Percentiles rank a stretch among this genome's conserved stretches.
Evolutionary conservation across 305 asterid genomes (phyloP).

Genomic region (Stenogyne calaminthoides): DNA sequence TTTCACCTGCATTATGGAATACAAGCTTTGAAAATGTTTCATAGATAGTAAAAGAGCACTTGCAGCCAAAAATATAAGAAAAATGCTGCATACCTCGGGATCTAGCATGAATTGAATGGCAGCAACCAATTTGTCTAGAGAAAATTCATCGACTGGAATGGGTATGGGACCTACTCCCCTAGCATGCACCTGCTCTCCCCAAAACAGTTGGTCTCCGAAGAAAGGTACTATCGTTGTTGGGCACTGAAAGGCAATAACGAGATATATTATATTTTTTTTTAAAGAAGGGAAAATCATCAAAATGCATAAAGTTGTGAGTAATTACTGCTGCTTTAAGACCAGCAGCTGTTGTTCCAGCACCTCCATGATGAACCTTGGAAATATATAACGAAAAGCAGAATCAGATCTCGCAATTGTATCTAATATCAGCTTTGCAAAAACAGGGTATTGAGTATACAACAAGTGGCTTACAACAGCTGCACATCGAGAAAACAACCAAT

Average conservation of each 20-base stretch:
- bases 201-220: slow-evolving; percentile 95
- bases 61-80: neutral
- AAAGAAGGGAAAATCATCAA: neutral
- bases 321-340: slow-evolving; percentile 92
- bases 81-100: slow-evolving; percentile 46
- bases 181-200: slow-evolving; percentile 93
- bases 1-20: slow-evolving; percentile 58
- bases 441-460: neutral
- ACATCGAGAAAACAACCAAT: slow-evolving; percentile 86
- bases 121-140: slow-evolving; percentile 70
- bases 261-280: neutral
- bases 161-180: slow-evolving; percentile 93
- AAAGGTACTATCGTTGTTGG: slow-evolving; percentile 96
- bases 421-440: slow-evolving; percentile 6
- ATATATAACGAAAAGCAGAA: slow-evolving; percentile 16
- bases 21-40: neutral
- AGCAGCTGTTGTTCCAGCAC: slow-evolving; percentile 99
- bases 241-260: slow-evolving; percentile 47
- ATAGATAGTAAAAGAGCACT: neutral
- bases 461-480: slow-evolving; percentile 71
- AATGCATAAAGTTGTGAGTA: neutral
- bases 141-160: slow-evolving; percentile 78
- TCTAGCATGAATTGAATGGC: slow-evolving; percentile 84
- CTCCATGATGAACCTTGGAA: slow-evolving; percentile 92
- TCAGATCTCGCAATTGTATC: neutral